phyloP scores from a whole-genome alignment of 805 yeast genomes.

The Blastobotrys mokoenaii region DNA sequence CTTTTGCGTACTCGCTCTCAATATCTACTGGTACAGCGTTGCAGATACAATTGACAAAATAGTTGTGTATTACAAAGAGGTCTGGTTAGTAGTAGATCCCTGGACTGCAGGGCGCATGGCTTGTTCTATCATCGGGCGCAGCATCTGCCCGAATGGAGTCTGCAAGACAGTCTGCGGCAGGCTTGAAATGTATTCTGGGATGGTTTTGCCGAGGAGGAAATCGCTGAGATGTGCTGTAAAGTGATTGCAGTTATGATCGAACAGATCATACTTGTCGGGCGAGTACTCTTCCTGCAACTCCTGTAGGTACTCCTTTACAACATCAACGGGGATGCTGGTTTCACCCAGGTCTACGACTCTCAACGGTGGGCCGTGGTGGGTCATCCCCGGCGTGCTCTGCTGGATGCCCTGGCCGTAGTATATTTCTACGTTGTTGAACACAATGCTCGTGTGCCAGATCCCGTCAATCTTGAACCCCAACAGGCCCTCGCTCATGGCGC shows the following conservation, averaged over 20 bases:
- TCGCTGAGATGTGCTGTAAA: constrained; percentile 51
- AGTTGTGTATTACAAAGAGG: no score
- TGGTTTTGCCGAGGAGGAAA: constrained; percentile 46
- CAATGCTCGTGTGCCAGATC: constrained; percentile 54
- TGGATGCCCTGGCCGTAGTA: constrained; percentile 55
- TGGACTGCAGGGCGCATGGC: constrained; percentile 15
- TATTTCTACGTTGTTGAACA: constrained; percentile 45
- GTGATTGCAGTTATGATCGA: constrained; percentile 61
- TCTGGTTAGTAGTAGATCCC: no score
- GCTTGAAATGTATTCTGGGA: constrained; percentile 44
- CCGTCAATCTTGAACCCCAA: constrained; percentile 49
- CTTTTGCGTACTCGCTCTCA: no score
- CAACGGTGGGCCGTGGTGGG: constrained; percentile 53
- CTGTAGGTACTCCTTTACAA: constrained; percentile 43
- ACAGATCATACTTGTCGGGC: constrained; percentile 45
- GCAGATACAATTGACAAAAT: constrained; percentile 10
- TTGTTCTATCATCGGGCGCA: constrained; percentile 30
- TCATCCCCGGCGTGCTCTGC: constrained; percentile 39
- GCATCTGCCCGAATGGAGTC: constrained; percentile 45
- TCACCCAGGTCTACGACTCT: constrained; percentile 46
- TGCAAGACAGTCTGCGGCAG: constrained; percentile 45
- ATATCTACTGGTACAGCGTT: no score
- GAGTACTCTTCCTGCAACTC: constrained; percentile 41
- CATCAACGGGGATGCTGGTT: constrained; percentile 43
- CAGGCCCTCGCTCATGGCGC: constrained; percentile 39